Percentiles rank a stretch among this genome's conserved stretches.
These are phyloP conservation scores for Torulaspora gathmanii DNA, from an alignment of 805 yeast genomes.

Conservation along the genomic window DNA sequence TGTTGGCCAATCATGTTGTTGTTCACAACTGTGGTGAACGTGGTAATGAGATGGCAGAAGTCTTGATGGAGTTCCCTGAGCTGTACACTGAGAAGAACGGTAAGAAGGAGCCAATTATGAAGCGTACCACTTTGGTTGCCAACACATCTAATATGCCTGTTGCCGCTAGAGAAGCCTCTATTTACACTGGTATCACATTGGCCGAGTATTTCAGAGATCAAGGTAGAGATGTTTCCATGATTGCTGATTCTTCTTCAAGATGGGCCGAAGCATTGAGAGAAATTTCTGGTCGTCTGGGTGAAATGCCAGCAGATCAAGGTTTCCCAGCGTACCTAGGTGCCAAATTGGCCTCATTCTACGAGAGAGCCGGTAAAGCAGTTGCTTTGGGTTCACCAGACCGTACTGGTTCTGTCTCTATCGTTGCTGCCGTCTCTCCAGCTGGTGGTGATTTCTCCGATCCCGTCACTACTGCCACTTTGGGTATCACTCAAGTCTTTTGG, in stretches of 20 bases:
- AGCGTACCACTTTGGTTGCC: conserved; percentile 97
- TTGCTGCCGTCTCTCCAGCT: conserved; percentile 99
- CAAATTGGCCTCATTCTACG: conserved; percentile 96
- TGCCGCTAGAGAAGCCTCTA: conserved; percentile 99
- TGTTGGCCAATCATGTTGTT: conserved; percentile 38
- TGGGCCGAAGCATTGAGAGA: conserved; percentile 99
- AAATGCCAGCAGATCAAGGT: conserved; percentile 99
- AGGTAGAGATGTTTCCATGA: conserved; percentile 98
- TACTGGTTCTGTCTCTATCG: conserved; percentile 96
- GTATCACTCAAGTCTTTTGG: conserved; percentile 99
- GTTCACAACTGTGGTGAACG: conserved; percentile 72
- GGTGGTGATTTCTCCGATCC: conserved; percentile 99
- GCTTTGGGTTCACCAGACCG: conserved; percentile 97
- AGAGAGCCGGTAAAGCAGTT: conserved; percentile 96
- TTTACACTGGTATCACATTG: conserved; percentile 96
- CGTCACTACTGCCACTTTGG: conserved; percentile 95
- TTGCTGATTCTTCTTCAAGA: conserved; percentile 99
- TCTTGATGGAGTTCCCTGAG: conserved; percentile 99
- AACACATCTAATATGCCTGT: conserved; percentile 99
- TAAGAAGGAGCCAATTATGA: conserved; percentile 97
- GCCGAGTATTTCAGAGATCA: conserved; percentile 99
- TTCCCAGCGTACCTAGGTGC: conserved; percentile 99
- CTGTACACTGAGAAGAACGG: conserved; percentile 86
- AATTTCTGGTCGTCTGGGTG: conserved; percentile 99
- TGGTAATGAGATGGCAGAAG: conserved; percentile 99